Evolutionary conservation across 1,284 basidiomycete species (phyloP).

Genomic region (Sanghuangporus weigelae): DNA sequence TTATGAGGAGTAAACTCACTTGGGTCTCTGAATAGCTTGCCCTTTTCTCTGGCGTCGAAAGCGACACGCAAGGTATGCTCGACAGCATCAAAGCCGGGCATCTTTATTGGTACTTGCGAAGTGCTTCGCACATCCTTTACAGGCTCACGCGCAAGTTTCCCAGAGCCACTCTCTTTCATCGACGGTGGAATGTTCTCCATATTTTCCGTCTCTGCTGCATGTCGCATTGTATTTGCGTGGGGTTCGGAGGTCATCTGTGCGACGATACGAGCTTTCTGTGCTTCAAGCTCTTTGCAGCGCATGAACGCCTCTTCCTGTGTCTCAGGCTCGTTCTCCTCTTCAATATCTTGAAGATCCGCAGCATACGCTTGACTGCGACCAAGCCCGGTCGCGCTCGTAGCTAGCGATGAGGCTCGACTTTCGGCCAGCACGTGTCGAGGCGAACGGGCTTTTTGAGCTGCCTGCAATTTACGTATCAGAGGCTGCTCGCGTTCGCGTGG

Average conservation of each 20-base stretch:
- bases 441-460: constrained; percentile 34
- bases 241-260: constrained; percentile 75
- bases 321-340: constrained; percentile 43
- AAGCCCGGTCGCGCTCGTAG: constrained; percentile 15
- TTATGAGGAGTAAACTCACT: constrained; percentile 27
- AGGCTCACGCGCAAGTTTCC: constrained; percentile 29
- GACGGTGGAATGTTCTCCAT: constrained; percentile 39
- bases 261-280: constrained; percentile 85
- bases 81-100: constrained; percentile 60
- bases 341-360: constrained; percentile 41
- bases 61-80: constrained; percentile 65
- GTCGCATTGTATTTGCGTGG: constrained; percentile 18
- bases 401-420: constrained; percentile 1
- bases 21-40: constrained; percentile 61
- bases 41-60: constrained; percentile 58
- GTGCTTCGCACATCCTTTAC: constrained; percentile 23
- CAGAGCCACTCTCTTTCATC: constrained; percentile 22
- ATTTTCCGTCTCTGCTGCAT: constrained; percentile 30
- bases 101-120: constrained; percentile 26
- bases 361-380: constrained; percentile 33
- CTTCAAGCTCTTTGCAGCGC: constrained; percentile 70
- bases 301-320: constrained; percentile 45
- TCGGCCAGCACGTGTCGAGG: constrained; percentile 23
- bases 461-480: constrained; percentile 50
- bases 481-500: constrained; percentile 40